phyloP scores from a whole-genome alignment of 2,329 filamentous ascomycete genomes.

The Colletotrichum sp. region DNA sequence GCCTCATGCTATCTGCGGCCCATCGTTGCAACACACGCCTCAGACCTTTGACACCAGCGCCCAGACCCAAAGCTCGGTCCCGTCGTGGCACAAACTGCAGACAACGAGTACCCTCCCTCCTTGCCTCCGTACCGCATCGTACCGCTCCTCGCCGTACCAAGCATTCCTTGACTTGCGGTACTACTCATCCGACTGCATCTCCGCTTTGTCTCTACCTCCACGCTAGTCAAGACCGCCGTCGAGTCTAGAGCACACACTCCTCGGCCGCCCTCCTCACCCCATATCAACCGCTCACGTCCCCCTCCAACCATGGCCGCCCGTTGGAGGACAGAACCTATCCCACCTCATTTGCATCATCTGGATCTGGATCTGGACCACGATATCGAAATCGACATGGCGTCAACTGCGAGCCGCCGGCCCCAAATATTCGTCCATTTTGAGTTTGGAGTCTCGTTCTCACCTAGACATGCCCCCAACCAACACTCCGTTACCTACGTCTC shows the following conservation, averaged over 20 bases:
- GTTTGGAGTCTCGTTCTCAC: conserved; percentile 56
- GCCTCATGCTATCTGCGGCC: background rate
- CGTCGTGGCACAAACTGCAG: background rate
- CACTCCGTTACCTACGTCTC: conserved; percentile 55
- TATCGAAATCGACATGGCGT: conserved; percentile 25
- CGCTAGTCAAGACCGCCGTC: conserved; percentile 13
- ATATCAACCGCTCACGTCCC: conserved; percentile 11
- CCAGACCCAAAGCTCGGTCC: conserved; percentile 15
- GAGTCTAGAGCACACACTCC: background rate
- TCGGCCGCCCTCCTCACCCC: background rate
- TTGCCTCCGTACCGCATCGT: background rate
- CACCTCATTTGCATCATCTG: conserved; percentile 26
- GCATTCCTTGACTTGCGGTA: background rate
- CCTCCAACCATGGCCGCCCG: conserved; percentile 25
- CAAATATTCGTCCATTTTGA: conserved; percentile 57
- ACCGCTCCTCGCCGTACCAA: background rate
- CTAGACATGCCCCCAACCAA: conserved; percentile 45
- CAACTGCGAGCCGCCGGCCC: conserved; percentile 35
- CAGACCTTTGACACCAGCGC: conserved; percentile 16
- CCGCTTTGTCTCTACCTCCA: conserved; percentile 14
- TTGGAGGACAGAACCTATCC: conserved; percentile 22
- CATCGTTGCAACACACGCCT: background rate
- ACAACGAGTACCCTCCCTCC: background rate
- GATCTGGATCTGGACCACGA: background rate
- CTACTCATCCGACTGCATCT: conserved; percentile 14